Evolutionary conservation across 1,284 basidiomycete species (phyloP), one percentile per base, ranked within the genome.

Genomic region (Boletus hoseneyae): DNA sequence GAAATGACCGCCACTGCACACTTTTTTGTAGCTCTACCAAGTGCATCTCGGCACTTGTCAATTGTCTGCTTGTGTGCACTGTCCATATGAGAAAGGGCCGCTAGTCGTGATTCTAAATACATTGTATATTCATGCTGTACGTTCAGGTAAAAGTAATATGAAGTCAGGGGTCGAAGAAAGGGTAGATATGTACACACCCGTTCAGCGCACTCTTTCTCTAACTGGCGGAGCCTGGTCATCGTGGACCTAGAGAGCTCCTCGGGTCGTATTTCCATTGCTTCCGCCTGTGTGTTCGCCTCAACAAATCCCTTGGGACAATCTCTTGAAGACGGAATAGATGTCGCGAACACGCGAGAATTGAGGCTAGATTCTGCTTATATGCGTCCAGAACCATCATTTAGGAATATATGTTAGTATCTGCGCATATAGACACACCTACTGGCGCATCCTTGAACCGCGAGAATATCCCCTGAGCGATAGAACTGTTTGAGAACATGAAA

Each of bases 401-500:
- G 10, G 27, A 6, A 27, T 40, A 5, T 13, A 27, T 12, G 16
- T 47, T 30, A 9, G 13, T 11, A 29, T 44, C 1, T n/a, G 32
- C 25, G 39, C 46, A 59, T 54, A 64, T 61, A 63, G 44, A 65
- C 59, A 7, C 47, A 70, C 67, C 64, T 30, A 38, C 39, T 40
- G 50, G 40, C 6, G 55, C 55, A 8, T 53, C 49, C 19, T 45
- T 48, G 16, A 47, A 33, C 13, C 36, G 43, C 45, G 45, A 50
- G 9, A 52, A 32, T 21, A 38, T 23, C 46, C 46, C 47, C 66
- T 68, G 23, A 11, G 3, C 6, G 2, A 16, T 8, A 36, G 29
- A 32, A 29, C 3, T 1, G n/a, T 36, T 47, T 19, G 42, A 9
- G 15, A 21, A 33, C 6, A 11, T 0, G 16, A 1, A 2, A 16